Conservation (phyloP, 306 rosid genomes). For the Purshia tridentata region DNA sequence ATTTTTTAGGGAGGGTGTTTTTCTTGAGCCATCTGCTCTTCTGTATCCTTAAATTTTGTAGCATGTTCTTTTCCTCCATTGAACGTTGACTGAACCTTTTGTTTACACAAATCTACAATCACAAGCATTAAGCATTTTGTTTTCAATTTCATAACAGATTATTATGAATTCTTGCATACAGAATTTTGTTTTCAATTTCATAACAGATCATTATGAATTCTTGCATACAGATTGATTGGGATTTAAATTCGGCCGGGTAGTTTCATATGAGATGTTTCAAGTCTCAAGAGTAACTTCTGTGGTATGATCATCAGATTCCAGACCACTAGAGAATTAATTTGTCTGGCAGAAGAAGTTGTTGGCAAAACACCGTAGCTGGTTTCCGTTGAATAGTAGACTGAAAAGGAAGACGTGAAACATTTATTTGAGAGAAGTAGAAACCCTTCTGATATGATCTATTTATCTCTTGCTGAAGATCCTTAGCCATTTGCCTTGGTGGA, state of each 20-base stretch:
- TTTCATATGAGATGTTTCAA: conserved; percentile 28
- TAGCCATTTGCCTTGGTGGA: conserved; percentile 2
- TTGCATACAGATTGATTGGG: conserved; percentile 26
- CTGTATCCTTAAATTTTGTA: neutral
- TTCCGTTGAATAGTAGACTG: conserved; percentile 22
- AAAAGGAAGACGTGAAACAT: conserved; percentile 29
- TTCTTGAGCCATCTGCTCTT: neutral
- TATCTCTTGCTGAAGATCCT: conserved; percentile 19
- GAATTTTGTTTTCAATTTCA: conserved; percentile 9
- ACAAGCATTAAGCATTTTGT: neutral
- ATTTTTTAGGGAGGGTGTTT: neutral
- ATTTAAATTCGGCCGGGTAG: conserved; percentile 29
- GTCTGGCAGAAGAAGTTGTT: conserved; percentile 15
- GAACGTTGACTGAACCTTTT: neutral
- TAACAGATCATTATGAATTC: neutral
- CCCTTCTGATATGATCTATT: conserved; percentile 3
- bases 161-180: neutral
- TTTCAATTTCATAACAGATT: neutral
- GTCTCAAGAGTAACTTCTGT: conserved; percentile 31
- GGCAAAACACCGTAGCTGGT: conserved; percentile 23
- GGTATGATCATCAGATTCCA: conserved; percentile 33
- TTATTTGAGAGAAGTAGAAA: conserved; percentile 20
- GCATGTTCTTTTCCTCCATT: neutral
- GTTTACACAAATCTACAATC: conserved; percentile 6
- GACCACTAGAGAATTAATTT: neutral